phyloP scores from a whole-genome alignment of 768 basidiomycete genomes.

The Boletus bicolor region DNA sequence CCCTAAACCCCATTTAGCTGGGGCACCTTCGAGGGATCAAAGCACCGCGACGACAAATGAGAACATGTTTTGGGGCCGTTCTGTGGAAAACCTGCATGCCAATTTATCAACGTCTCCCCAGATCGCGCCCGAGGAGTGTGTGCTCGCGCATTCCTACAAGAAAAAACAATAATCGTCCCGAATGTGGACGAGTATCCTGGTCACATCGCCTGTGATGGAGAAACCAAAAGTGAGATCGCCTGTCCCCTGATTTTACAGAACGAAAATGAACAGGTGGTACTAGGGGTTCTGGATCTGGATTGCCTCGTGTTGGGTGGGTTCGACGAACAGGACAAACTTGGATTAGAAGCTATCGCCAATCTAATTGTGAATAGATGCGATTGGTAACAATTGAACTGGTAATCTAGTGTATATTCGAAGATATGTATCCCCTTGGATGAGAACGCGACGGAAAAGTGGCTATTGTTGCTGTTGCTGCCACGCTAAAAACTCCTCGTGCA shows the following conservation, averaged over 20 bases:
- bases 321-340: conserved; percentile 70
- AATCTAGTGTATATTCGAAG: conserved; percentile 10
- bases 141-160: conserved; percentile 66
- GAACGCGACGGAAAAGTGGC: neutral
- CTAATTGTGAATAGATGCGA: conserved; percentile 62
- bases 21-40: conserved; percentile 12
- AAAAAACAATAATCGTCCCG: conserved; percentile 59
- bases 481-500: conserved; percentile 73
- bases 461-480: conserved; percentile 37
- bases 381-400: conserved; percentile 44
- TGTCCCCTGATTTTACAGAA: conserved; percentile 57
- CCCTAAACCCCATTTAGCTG: conserved; percentile 40
- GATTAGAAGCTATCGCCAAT: conserved; percentile 68
- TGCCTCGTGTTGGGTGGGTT: conserved; percentile 73
- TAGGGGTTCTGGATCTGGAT: conserved; percentile 83
- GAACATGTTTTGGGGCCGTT: conserved; percentile 70
- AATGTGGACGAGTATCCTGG: conserved; percentile 84
- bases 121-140: conserved; percentile 75
- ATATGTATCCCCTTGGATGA: neutral
- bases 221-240: conserved; percentile 89
- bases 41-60: conserved; percentile 6
- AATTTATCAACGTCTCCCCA: conserved; percentile 62
- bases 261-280: conserved; percentile 31
- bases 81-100: conserved; percentile 89
- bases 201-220: conserved; percentile 92